Percentiles rank a stretch among this genome's conserved stretches.
Conservation (phyloP, 1,139 yeast genomes). For the Suhomyces atakaporum region DNA sequence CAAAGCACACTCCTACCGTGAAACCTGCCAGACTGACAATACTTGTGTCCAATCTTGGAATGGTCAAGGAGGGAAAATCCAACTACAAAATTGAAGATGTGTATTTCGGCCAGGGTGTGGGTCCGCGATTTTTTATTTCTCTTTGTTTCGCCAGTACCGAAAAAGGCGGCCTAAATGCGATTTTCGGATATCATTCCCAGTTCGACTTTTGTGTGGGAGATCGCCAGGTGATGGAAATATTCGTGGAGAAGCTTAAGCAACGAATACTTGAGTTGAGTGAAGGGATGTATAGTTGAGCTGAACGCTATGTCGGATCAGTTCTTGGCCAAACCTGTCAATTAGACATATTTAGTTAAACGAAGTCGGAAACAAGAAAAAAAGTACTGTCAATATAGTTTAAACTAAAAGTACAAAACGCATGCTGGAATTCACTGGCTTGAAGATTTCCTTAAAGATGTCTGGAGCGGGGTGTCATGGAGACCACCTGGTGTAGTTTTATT, state of each 20-base stretch:
- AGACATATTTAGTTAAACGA: too few relatives aligned
- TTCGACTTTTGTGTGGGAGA: not conserved
- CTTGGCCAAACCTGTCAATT: too few relatives aligned
- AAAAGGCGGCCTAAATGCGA: not conserved
- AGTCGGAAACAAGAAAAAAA: too few relatives aligned
- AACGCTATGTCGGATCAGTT: too few relatives aligned
- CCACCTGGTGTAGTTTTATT: too few relatives aligned
- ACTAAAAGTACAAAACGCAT: too few relatives aligned
- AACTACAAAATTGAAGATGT: not conserved
- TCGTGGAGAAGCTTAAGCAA: not conserved
- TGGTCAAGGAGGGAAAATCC: not conserved
- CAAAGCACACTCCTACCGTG: too few relatives aligned
- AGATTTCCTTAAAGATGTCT: too few relatives aligned
- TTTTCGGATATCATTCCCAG: not conserved
- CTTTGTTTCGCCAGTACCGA: not conserved
- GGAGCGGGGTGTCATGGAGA: too few relatives aligned
- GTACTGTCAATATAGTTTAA: too few relatives aligned
- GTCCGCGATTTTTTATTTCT: not conserved
- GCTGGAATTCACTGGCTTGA: too few relatives aligned
- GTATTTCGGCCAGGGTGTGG: not conserved
- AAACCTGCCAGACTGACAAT: not conserved
- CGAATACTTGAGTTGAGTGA: not conserved
- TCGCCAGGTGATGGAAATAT: not conserved
- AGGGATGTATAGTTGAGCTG: too few relatives aligned
- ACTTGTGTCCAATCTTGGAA: not conserved